Evolutionary conservation across 441 rosid genomes (phyloP), one percentile per base, ranked within the genome.

Genomic region (Euphorbia schlechtendalii): DNA sequence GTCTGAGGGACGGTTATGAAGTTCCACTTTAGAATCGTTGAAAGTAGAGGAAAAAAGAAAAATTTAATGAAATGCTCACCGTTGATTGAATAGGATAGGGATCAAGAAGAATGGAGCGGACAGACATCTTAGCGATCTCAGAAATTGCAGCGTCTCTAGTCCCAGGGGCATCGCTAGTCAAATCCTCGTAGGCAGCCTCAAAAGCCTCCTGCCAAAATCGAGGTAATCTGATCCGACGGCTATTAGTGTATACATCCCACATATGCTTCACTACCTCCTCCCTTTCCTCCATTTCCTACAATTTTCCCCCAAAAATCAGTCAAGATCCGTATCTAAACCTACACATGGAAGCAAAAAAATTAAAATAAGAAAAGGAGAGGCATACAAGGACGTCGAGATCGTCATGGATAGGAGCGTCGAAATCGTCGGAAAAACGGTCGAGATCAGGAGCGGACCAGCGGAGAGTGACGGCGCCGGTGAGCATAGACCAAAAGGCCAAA

Each of bases 201-300:
- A 88, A 93, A 8, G 98, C 98, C 74, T 85, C 80, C 68, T 82
- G 95, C 98, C 97, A 93, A 72, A 93, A 93, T 49, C 83, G 71
- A 58, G 92, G 88, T 56, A 93, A 77, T 64, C 85, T 85, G 75
- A 90, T 79, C 81, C 91, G 87, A 67, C 80, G 93, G 76, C 81
- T 84, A 52, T 81, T 93, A 32, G 86, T 90, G 72, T 90, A 90
- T 61, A 84, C 84, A 77, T 90, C 97, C 97, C 97, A 93, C 92
- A 90, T 93, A 59, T 84, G 98, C 82, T 83, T 88, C 80, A 93
- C 97, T 54, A 87, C 87, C 76, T 82, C 86, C 84, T 90, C 98
- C 65, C 97, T 81, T 71, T 90, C 98, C 83, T 93, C 98, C 95
- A n/a, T 86, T 79, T 93, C 97, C 97, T 93, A 32, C 57, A 64